These are phyloP conservation scores for Solanum chmielewskii DNA, from an alignment of 257 asterid species.

Conservation along the genomic window DNA sequence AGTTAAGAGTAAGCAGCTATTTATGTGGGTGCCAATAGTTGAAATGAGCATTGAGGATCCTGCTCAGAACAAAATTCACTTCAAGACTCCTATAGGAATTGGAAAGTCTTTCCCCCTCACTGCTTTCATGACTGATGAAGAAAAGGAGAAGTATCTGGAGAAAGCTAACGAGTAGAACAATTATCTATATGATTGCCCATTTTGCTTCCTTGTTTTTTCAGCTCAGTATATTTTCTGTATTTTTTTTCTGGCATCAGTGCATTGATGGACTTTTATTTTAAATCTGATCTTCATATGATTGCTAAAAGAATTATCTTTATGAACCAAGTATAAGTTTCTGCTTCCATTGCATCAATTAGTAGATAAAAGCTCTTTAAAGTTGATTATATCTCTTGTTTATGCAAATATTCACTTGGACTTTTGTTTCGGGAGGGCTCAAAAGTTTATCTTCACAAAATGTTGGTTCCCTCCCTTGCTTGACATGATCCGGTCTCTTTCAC, in stretches of 20 bases:
- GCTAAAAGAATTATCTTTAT: neutral
- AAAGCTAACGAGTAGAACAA: conserved; percentile 1
- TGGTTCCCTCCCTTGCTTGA: neutral
- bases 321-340: neutral
- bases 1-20: conserved; percentile 69
- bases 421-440: neutral
- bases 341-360: neutral
- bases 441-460: neutral
- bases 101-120: conserved; percentile 71
- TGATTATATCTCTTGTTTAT: neutral
- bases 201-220: neutral
- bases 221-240: neutral
- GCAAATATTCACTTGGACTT: neutral
- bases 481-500: neutral
- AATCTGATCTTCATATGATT: neutral
- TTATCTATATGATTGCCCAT: neutral
- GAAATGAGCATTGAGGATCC: conserved; percentile 74
- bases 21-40: conserved; percentile 87
- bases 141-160: conserved; percentile 27
- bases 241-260: neutral
- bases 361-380: neutral
- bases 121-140: conserved; percentile 73
- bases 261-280: neutral
- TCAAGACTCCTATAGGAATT: conserved; percentile 86
- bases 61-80: conserved; percentile 34